phyloP scores from a whole-genome alignment of 495 filamentous ascomycete genomes.

The Lasiosphaeriaceae sp. region DNA sequence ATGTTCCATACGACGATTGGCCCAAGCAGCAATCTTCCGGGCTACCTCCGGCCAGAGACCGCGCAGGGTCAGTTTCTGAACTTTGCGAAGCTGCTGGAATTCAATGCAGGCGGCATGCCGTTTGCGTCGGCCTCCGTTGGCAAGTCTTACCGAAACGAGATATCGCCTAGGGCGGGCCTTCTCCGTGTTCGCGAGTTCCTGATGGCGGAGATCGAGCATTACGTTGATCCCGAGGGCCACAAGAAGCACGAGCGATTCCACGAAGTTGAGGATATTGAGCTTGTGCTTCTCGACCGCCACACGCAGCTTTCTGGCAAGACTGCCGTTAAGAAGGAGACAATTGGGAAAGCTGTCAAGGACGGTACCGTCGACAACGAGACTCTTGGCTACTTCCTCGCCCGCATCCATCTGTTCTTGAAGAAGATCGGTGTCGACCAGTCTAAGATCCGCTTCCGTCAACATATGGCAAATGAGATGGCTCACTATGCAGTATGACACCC shows the following conservation, averaged over 20 bases:
- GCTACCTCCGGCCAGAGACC: conserved; percentile 69
- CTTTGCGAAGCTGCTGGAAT: conserved; percentile 74
- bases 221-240: conserved; percentile 64
- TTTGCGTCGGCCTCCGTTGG: conserved; percentile 77
- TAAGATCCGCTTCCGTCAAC: conserved; percentile 80
- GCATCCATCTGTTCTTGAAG: conserved; percentile 69
- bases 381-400: conserved; percentile 80
- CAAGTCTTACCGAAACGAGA: conserved; percentile 77
- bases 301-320: conserved; percentile 70
- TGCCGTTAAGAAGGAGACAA: conserved; percentile 52
- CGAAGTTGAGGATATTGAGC: conserved; percentile 61
- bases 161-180: conserved; percentile 69
- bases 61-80: conserved; percentile 75
- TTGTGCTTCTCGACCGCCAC: conserved; percentile 65
- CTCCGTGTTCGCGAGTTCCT: conserved; percentile 75
- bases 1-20: conserved; percentile 78
- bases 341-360: conserved; percentile 67
- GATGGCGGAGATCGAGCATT: conserved; percentile 83
- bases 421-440: conserved; percentile 64
- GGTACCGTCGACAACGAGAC: conserved; percentile 78
- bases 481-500: conserved; percentile 57
- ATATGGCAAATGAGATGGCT: conserved; percentile 76
- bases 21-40: conserved; percentile 54
- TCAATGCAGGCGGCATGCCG: conserved; percentile 68
- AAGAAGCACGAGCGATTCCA: conserved; percentile 70